phyloP scores from a whole-genome alignment of 495 filamentous ascomycete genomes.

The Penicillium herquei region DNA sequence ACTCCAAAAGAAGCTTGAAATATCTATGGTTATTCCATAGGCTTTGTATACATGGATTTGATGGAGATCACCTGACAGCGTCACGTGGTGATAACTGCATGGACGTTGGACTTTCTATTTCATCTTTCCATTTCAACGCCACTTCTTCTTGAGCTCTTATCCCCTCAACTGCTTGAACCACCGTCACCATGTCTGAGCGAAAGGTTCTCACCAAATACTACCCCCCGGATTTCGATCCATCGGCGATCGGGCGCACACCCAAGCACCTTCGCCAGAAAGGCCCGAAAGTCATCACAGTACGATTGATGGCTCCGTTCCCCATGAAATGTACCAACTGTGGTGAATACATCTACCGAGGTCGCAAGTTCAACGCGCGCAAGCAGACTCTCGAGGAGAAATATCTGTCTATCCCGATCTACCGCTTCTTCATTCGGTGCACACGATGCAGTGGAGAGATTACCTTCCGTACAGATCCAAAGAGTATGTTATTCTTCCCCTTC shows the following conservation, averaged over 20 bases:
- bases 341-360: conserved; percentile 95
- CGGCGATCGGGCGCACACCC: conserved; percentile 69
- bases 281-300: conserved; percentile 81
- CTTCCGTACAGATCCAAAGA: conserved; percentile 92
- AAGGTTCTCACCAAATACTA: conserved; percentile 88
- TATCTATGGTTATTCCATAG: too few relatives aligned
- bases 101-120: neutral
- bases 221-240: conserved; percentile 96
- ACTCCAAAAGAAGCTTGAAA: too few relatives aligned
- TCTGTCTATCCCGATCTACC: conserved; percentile 81
- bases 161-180: neutral
- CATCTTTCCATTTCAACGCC: neutral
- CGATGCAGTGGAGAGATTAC: conserved; percentile 87
- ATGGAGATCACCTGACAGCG: neutral
- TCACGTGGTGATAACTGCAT: conserved; percentile 12
- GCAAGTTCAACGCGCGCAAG: conserved; percentile 97
- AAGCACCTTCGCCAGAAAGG: conserved; percentile 60
- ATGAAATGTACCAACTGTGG: conserved; percentile 89
- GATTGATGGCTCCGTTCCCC: conserved; percentile 95
- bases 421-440: conserved; percentile 95
- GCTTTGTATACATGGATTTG: too few relatives aligned
- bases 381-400: conserved; percentile 93
- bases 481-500: conserved; percentile 32
- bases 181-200: conserved; percentile 79
- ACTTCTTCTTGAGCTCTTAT: neutral